Evolutionary conservation across 768 basidiomycete species (phyloP), one percentile per base, ranked within the genome.

Genomic region (Lactifluus hygrophoroides): DNA sequence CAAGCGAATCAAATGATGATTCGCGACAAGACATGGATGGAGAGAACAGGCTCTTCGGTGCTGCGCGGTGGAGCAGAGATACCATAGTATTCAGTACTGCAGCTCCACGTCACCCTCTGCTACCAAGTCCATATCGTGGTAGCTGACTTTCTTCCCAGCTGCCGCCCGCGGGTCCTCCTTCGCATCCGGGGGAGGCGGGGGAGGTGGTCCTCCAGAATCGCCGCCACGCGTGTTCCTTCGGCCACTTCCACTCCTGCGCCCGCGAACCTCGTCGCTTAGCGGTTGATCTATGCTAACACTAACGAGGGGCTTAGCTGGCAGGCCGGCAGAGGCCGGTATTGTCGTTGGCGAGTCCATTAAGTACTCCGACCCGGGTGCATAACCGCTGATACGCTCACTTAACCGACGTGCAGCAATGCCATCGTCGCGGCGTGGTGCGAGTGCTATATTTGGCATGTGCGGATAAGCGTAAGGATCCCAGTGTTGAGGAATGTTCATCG

Each of bases 51-150:
- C 23, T 34, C 23, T 23, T 27, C 45, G n/a, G 35, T 46, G 37
- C 32, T n/a, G 35, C 30, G n/a, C 16, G 21, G 21, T 8, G 46
- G 17, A 27, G 42, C 19, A 52, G n/a, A 40, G 14, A 30, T 19
- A 42, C 47, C 48, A 37, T 13, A 27, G 8, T 13, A 27, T 38
- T 70, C 64, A 76, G 60, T 75, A 75, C 51, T 69, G 71, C 68
- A 75, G 63, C 66, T 74, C 75, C 50, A 76, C 71, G 56, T 75
- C 70, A 38, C 72, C 84, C 77, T 89, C 89, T 28, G 91, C 89
- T 64, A 92, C 90, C 70, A 88, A 75, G 75, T 97, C 94, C 85
- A 96, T 90, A 72, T 97, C 94, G 69, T 92, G 86, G 69, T 97
- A 97, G 73, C 90, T 93, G 55, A 97, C 84, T 71, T 90, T 83